Base-by-base conservation (phyloP, 140 eudicot genomes). In the Artemisia princeps region DNA sequence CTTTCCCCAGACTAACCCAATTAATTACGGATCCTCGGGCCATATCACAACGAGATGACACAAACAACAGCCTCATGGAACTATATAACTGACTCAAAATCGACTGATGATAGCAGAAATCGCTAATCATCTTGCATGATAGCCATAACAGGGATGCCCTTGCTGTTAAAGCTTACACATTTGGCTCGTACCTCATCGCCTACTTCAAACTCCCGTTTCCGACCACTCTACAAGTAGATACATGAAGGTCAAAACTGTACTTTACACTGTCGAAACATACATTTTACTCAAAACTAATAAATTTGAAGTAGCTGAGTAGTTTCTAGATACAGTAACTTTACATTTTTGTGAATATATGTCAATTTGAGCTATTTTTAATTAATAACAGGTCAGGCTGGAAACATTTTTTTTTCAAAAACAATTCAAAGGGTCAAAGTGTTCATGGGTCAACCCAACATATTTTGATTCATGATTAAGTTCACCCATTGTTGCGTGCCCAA, bases 61-160 rank as follows among this genome's bases (percentile, higher is more conserved):
- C 33, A 45, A 45, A 56, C 19, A 58, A 54, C 54, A 54, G 10
- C 60, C 62, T 59, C 65, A 52, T 14, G 19, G 48, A 62, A 63
- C 3, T 8, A 61, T 20, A 51, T 44, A 58, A 15, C 42, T 12
- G 40, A 2, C 55, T 13, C 68, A 49, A 60, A 50, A 72, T 24
- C 24, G 11, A 65, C 11, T 64, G 19, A 26, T 30, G 24, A 51
- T 52, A 64, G n/a, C 56, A 64, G 23, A 46, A 20, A 40, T 11
- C 67, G 23, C 77, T 74, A 70, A 49, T 77, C 74, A 28, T 74
- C 72, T 17, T 75, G 75, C 23, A 70, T 55, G 59, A 76, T 71
- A 1, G 95, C 79, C 94, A 90, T 70, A 17, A 90, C 80, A 4
- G 97, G 97, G 46, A 87, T 62, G 40, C 95, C 95, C 77, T 90